Base-by-base conservation (phyloP, 2,329 filamentous ascomycete species). In the Apiospora hydei region DNA sequence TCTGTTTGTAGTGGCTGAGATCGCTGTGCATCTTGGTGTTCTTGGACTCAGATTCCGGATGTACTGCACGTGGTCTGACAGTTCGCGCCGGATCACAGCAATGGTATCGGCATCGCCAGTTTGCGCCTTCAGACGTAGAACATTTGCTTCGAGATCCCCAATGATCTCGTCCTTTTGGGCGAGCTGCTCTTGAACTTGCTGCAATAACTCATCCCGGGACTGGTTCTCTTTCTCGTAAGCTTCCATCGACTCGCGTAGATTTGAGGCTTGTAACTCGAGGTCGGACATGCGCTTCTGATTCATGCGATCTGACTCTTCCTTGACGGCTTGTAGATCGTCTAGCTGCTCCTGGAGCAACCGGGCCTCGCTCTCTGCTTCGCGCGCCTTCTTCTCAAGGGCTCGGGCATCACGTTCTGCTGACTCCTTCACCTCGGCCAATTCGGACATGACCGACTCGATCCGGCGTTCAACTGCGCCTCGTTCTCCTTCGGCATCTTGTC, bases 51-150 rank as follows among this genome's bases (percentile, higher is more conserved):
- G 86, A 43, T 90, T 91, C 72, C 94, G 91, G 75, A 98, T 97
- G 78, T 98, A 95, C n/a, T 90, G 88, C 0, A 99, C 93, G 79
- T 98, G 96, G 75, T 98, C 95, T 0, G 93, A 92, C 5, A 99
- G 87, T 82, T 99, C 95, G 75, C 91, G 90, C 80, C 96, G 94
- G 77, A 99, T 93, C 46, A 98, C 90, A 6, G 88, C 90, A 78
- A 98, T 88, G 0, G 94, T 96, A 76, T 98, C 95, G 0, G 91
- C 90, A 80, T 98, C 96, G 13, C 93, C 94, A 1, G 93, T 93
- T 77, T 96, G 93, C 0, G 95, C 94, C 80, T 96, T 98, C 6
- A 98, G 84, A 44, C 92, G 89, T 70, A 98, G 83, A 11, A 98
- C 90, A 70, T 98, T 94, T 0, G 93, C 91, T 82, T 98, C 95